Evolutionary conservation across 495 filamentous ascomycete genomes (phyloP).

Genomic region (Echria macrotheca): DNA sequence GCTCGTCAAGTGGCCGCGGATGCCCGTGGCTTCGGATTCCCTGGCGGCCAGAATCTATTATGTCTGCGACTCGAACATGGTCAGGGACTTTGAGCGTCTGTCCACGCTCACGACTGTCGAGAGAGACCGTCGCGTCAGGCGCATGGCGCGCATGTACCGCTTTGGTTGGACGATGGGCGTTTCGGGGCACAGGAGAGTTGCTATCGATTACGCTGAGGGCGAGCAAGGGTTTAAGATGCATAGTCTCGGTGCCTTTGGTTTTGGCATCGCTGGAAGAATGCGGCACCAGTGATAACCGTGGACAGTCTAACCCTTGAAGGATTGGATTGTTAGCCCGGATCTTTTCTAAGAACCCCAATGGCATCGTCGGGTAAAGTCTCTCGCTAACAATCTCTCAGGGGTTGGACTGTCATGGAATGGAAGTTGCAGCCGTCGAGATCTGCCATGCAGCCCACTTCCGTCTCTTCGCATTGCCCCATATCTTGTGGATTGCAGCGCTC

Average conservation of each 20-base stretch:
- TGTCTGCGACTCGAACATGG: slow-evolving; percentile 4
- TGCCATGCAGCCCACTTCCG: too few relatives aligned
- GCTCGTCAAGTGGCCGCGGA: slow-evolving; percentile 3
- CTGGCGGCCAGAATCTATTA: neutral
- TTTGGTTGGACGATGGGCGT: slow-evolving; percentile 12
- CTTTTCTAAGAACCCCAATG: too few relatives aligned
- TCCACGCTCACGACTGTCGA: slow-evolving; percentile 18
- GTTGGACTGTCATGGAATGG: too few relatives aligned
- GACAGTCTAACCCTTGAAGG: too few relatives aligned
- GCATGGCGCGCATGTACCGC: slow-evolving; percentile 9
- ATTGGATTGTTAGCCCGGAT: too few relatives aligned
- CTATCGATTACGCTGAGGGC: slow-evolving; percentile 6
- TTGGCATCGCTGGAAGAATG: neutral
- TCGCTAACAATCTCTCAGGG: too few relatives aligned
- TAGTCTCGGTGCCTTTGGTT: neutral
- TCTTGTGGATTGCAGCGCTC: too few relatives aligned
- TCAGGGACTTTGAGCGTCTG: slow-evolving; percentile 16
- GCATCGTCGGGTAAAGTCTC: too few relatives aligned
- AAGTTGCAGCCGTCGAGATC: too few relatives aligned
- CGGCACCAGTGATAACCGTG: too few relatives aligned
- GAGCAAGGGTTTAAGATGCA: neutral
- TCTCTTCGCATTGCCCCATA: too few relatives aligned
- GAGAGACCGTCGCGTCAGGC: slow-evolving; percentile 8
- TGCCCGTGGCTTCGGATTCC: neutral
- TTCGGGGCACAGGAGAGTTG: slow-evolving; percentile 4